A percentile compares a stretch with the other conserved stretches of the same genome.
Conservation (phyloP, 345 rosid species). For the Noccaea caerulescens region DNA sequence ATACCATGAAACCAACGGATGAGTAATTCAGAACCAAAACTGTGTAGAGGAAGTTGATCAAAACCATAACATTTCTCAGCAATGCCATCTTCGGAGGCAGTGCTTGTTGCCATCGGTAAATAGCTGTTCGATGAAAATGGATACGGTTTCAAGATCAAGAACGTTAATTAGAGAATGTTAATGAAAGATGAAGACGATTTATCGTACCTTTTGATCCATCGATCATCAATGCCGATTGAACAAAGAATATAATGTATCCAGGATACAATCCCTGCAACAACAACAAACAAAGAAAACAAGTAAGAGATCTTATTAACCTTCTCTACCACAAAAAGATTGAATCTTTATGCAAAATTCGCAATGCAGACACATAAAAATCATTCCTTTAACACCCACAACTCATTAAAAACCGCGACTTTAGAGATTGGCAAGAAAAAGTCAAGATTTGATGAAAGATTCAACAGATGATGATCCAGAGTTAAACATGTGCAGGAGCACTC, state of each 20-base stretch:
- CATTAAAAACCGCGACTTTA: not conserved
- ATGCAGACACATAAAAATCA: not conserved
- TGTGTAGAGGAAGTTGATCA: slow-evolving; percentile 71
- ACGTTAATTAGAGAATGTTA: not conserved
- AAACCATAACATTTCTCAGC: slow-evolving; percentile 53
- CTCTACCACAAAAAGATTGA: not conserved
- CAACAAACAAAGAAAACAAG: not conserved
- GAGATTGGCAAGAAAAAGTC: not conserved
- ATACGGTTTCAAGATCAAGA: not conserved
- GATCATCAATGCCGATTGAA: slow-evolving; percentile 95
- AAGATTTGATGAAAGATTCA: too few relatives aligned
- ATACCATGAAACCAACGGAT: slow-evolving; percentile 89
- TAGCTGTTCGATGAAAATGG: slow-evolving; percentile 52
- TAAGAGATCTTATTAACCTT: not conserved
- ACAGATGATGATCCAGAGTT: too few relatives aligned
- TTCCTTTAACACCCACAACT: not conserved
- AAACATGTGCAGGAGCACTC: too few relatives aligned
- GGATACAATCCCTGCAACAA: slow-evolving; percentile 83
- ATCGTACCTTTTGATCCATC: slow-evolving; percentile 84
- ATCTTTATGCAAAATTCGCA: slow-evolving; percentile 2
- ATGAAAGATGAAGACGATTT: not conserved
- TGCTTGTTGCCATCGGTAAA: slow-evolving; percentile 94
- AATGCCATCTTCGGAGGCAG: slow-evolving; percentile 55
- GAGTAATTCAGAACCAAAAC: slow-evolving; percentile 81
- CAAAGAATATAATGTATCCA: slow-evolving; percentile 90